Evolutionary conservation across 2,329 filamentous ascomycete species (phyloP), one percentile per base, ranked within the genome.

Genomic region (Aspergillus floridensis): DNA sequence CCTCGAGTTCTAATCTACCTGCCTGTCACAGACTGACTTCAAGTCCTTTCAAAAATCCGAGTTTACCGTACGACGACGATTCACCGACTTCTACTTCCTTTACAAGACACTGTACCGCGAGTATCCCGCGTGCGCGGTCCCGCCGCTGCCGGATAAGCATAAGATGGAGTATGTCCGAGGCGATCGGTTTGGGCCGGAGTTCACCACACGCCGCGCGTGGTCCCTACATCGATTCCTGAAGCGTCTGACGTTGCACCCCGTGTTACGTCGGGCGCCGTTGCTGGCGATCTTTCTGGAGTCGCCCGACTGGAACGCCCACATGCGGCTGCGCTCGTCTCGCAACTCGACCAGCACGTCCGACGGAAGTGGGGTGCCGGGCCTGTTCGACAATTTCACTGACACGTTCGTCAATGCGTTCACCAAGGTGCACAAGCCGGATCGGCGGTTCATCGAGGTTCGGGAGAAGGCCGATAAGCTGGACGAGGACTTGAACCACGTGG

Each of bases 141-240:
- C 95, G 31, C 95, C 95, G 50, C 82, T 99, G 56, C 95, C 95
- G 56, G 95, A 98, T 79, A 99, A 98, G 82, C 93, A 98, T 82
- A 96, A 96, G 78, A 96, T 99, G 91, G 92, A 96, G 72, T 98
- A 98, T 73, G 95, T 98, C 54, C 90, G 93, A 38, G 95, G 95
- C 67, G 93, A 98, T 80, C 89, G 95, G 63, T 99, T 99, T 76
- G 92, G 93, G 8, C 79, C 88, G 53, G 95, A 98, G 77, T 99
- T 99, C 74, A 99, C 92, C 35, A 83, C 87, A 49, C 88, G 95
- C 35, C 87, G 95, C 66, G 92, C 92, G 53, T 90, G 93, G 80
- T 97, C 93, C 3, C 83, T 99, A 55, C 89, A 96, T 76, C 90
- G 95, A 55, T 99, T 99, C 74, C 84, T 99, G 49, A 86, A 89